These are phyloP conservation scores for Zea luxurians DNA, from an alignment of 176 grass and related monocot species.

Conservation along the genomic window DNA sequence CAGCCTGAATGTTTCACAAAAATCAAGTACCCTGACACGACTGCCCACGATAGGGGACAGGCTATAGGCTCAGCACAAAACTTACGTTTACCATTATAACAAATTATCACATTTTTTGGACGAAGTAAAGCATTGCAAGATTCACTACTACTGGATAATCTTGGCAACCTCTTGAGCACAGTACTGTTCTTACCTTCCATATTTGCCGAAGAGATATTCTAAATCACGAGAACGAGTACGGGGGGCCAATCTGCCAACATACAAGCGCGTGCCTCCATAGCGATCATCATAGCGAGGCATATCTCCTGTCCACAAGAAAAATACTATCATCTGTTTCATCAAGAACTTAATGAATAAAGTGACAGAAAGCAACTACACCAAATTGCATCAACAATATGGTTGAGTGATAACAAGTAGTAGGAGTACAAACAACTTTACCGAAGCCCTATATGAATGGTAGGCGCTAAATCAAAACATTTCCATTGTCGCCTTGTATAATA, in stretches of 20 bases:
- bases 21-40: not conserved
- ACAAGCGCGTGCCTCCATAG: slow-evolving; percentile 74
- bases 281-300: slow-evolving; percentile 92
- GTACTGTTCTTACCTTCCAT: slow-evolving; percentile 72
- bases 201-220: slow-evolving; percentile 77
- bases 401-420: not conserved
- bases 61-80: too few species aligned
- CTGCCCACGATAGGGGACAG: too few species aligned
- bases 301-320: slow-evolving; percentile 49
- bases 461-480: not conserved
- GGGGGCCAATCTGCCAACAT: slow-evolving; percentile 76
- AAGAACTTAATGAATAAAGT: not conserved
- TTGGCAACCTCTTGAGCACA: not conserved
- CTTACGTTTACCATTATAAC: too few species aligned
- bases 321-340: slow-evolving; percentile 13
- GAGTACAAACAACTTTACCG: not conserved
- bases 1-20: not conserved
- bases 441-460: not conserved
- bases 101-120: not conserved
- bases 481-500: too few species aligned
- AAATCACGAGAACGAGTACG: slow-evolving; percentile 77
- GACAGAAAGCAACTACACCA: not conserved
- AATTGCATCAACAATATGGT: not conserved
- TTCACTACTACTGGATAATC: not conserved
- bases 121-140: not conserved